phyloP scores from a whole-genome alignment of 1,284 basidiomycete species.

The Leccinum pallidistipes region DNA sequence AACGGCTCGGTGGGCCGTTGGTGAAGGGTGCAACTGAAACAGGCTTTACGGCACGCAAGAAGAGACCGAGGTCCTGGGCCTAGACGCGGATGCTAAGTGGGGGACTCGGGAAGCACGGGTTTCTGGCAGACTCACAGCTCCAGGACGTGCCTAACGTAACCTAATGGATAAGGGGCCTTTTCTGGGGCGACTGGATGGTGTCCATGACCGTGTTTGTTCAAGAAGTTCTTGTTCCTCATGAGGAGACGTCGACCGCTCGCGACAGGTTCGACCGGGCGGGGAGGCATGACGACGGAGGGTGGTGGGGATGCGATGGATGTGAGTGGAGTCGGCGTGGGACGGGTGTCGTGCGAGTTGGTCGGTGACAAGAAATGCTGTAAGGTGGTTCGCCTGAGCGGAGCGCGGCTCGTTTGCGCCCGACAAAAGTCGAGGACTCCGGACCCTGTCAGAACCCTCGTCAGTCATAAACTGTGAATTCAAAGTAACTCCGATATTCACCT shows the following conservation, averaged over 20 bases:
- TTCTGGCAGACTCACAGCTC: conserved; percentile 53
- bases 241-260: conserved; percentile 23
- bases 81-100: conserved; percentile 6
- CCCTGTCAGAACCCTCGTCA: no score
- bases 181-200: conserved; percentile 68
- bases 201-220: conserved; percentile 56
- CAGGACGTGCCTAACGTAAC: conserved; percentile 62
- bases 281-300: conserved; percentile 19
- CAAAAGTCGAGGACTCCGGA: no score
- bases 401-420: no score
- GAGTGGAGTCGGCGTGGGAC: conserved; percentile 7
- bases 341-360: background rate
- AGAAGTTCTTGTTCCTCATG: conserved; percentile 53
- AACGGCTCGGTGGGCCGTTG: conserved; percentile 45
- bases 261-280: conserved; percentile 16
- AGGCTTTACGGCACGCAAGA: conserved; percentile 48
- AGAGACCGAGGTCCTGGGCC: conserved; percentile 47
- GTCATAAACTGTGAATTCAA: no score
- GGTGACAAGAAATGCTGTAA: conserved; percentile 14
- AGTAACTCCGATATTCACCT: no score
- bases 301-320: conserved; percentile 12
- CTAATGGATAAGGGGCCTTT: conserved; percentile 69
- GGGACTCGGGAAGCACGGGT: background rate
- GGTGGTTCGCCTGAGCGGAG: background rate
- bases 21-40: conserved; percentile 57